These are phyloP conservation scores for Yamadazyma membranifaciens DNA, from an alignment of 1,139 yeast species.

Conservation along the genomic window DNA sequence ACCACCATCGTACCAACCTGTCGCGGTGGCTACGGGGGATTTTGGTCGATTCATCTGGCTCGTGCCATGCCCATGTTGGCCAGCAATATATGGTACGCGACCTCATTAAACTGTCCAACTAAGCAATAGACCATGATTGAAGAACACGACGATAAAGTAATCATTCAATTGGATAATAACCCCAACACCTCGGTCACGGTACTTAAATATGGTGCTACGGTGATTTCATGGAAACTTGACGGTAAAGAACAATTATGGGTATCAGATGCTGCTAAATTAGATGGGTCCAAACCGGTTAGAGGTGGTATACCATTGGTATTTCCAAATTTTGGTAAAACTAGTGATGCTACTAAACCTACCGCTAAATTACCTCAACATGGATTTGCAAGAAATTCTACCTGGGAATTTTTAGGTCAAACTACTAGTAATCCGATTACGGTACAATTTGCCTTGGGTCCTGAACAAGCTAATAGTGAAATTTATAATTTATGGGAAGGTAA, in stretches of 20 bases:
- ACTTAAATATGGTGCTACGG: constrained; percentile 85
- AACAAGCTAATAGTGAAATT: constrained; percentile 68
- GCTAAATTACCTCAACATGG: constrained; percentile 86
- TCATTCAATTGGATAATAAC: constrained; percentile 55
- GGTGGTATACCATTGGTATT: constrained; percentile 97
- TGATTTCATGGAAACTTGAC: constrained; percentile 69
- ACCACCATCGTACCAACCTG: no score
- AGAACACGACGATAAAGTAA: constrained; percentile 63
- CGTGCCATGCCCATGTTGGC: no score
- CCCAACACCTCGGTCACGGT: constrained; percentile 58
- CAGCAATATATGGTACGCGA: no score
- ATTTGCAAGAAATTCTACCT: constrained; percentile 80
- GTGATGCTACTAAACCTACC: constrained; percentile 36
- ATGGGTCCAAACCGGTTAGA: constrained; percentile 89
- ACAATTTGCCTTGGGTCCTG: constrained; percentile 89
- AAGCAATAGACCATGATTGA: constrained; percentile 33
- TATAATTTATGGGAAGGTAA: constrained; percentile 48
- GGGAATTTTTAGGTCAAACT: constrained; percentile 93
- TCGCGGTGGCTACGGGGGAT: no score
- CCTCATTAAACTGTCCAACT: background rate
- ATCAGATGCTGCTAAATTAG: constrained; percentile 73
- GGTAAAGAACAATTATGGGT: constrained; percentile 70
- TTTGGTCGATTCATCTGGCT: no score
- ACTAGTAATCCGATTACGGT: constrained; percentile 57
- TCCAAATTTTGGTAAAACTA: constrained; percentile 85